Percentiles rank a stretch among this genome's conserved stretches.
Evolutionary conservation across 305 asterid genomes (phyloP).

Genomic region (Solanum hybrid): DNA sequence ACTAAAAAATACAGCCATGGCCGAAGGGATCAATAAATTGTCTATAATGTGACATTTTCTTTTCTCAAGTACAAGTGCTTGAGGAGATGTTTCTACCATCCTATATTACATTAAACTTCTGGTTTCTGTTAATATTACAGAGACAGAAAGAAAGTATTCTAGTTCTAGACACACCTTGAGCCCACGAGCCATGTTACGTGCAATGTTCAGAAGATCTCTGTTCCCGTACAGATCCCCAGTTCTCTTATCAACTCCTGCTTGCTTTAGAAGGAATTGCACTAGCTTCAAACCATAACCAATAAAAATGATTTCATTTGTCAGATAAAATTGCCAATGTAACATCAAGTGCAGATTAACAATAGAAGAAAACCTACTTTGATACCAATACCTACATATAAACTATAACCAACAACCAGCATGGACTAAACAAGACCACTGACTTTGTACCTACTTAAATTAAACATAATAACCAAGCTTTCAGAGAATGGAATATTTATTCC

Average conservation of each 20-base stretch:
- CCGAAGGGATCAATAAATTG: not conserved
- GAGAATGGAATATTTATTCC: not conserved
- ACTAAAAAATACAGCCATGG: not conserved
- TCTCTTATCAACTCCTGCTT: conserved; percentile 93
- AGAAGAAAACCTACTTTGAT: not conserved
- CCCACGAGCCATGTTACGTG: conserved; percentile 98
- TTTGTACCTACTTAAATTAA: not conserved
- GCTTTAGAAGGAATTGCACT: conserved; percentile 90
- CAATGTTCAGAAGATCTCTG: conserved; percentile 81
- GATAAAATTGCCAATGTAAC: not conserved
- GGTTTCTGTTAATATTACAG: not conserved
- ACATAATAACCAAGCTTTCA: not conserved
- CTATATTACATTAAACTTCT: not conserved
- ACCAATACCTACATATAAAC: not conserved
- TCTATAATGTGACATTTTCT: not conserved
- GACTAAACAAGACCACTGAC: not conserved
- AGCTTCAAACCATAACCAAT: conserved; percentile 50
- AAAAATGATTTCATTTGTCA: conserved; percentile 3
- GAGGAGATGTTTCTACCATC: not conserved
- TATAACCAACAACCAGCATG: not conserved
- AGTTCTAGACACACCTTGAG: conserved; percentile 50
- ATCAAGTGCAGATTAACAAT: not conserved
- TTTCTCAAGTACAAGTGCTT: not conserved
- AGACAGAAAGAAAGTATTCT: not conserved
- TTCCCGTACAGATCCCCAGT: conserved; percentile 97